phyloP scores from a whole-genome alignment of 805 yeast species.

The Priceomyces melissophilus region DNA sequence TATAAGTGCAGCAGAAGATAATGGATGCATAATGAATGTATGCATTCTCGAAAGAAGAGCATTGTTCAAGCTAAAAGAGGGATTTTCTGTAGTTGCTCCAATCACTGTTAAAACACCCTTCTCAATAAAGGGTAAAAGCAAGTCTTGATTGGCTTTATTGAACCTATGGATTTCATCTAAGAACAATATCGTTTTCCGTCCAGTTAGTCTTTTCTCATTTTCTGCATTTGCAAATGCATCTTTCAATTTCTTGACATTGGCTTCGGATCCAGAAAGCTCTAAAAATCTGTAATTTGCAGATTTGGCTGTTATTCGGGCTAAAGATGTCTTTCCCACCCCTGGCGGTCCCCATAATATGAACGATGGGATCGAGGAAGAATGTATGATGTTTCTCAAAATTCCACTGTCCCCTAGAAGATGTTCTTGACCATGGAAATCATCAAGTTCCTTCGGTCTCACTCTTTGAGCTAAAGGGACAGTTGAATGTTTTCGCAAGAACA shows the following conservation, averaged over 20 bases:
- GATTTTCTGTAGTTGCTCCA: conserved; percentile 65
- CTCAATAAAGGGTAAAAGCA: conserved; percentile 40
- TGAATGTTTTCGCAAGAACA: conserved; percentile 16
- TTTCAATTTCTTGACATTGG: conserved; percentile 31
- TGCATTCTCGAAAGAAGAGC: conserved; percentile 44
- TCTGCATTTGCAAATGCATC: conserved; percentile 37
- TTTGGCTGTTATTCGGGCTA: conserved; percentile 38
- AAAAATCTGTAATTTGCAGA: conserved; percentile 29
- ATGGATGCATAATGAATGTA: conserved; percentile 42
- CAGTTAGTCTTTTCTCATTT: conserved; percentile 31
- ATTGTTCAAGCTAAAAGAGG: conserved; percentile 40
- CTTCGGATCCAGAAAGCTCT: conserved; percentile 40
- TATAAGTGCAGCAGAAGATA: conserved; percentile 28
- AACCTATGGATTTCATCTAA: conserved; percentile 44
- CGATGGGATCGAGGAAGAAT: conserved; percentile 35
- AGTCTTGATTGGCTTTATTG: conserved; percentile 42
- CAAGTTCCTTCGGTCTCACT: conserved; percentile 34
- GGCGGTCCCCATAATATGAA: conserved; percentile 44
- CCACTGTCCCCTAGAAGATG: conserved; percentile 38
- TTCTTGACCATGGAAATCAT: conserved; percentile 42
- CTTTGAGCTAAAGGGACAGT: conserved; percentile 38
- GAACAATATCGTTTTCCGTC: conserved; percentile 39
- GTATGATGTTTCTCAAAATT: conserved; percentile 29
- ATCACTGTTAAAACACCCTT: conserved; percentile 37
- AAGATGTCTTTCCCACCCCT: conserved; percentile 43